Evolutionary conservation across 2,329 filamentous ascomycete species (phyloP).

Genomic region (Colletotrichum graminicola): DNA sequence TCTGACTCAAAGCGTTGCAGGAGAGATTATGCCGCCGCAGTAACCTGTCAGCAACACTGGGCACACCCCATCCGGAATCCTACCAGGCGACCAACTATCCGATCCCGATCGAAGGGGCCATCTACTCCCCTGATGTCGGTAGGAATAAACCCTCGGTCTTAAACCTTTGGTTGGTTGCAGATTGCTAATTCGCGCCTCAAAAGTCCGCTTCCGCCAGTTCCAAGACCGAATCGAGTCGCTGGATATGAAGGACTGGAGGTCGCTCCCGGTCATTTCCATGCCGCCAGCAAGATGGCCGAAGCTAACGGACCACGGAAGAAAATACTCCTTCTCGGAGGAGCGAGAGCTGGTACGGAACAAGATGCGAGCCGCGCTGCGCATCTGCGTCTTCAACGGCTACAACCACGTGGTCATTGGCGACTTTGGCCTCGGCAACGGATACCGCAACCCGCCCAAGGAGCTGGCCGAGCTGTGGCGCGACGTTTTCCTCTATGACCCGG

Average conservation of each 20-base stretch:
- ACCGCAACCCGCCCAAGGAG: constrained; percentile 74
- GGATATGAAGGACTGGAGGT: constrained; percentile 63
- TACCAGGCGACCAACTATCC: constrained; percentile 71
- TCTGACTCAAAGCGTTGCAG: constrained; percentile 49
- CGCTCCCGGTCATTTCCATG: constrained; percentile 79
- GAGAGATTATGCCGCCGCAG: constrained; percentile 81
- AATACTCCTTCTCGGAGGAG: constrained; percentile 80
- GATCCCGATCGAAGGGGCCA: constrained; percentile 76
- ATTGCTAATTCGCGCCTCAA: constrained; percentile 25
- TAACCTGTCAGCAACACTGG: constrained; percentile 77
- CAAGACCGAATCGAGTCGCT: constrained; percentile 74
- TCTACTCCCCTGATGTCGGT: constrained; percentile 78
- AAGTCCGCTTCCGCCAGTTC: constrained; percentile 79
- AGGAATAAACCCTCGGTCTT: constrained; percentile 48
- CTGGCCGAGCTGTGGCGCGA: constrained; percentile 76
- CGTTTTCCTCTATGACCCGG: constrained; percentile 71
- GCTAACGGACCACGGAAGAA: constrained; percentile 73
- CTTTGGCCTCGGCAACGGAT: constrained; percentile 73
- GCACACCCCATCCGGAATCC: constrained; percentile 67
- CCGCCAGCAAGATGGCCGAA: constrained; percentile 80
- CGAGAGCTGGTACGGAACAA: constrained; percentile 79
- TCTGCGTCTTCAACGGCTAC: constrained; percentile 73
- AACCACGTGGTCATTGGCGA: constrained; percentile 71
- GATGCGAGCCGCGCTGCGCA: constrained; percentile 77
- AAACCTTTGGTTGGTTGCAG: not conserved